Conservation (phyloP, 345 rosid species). For the Cardamine occulta region DNA sequence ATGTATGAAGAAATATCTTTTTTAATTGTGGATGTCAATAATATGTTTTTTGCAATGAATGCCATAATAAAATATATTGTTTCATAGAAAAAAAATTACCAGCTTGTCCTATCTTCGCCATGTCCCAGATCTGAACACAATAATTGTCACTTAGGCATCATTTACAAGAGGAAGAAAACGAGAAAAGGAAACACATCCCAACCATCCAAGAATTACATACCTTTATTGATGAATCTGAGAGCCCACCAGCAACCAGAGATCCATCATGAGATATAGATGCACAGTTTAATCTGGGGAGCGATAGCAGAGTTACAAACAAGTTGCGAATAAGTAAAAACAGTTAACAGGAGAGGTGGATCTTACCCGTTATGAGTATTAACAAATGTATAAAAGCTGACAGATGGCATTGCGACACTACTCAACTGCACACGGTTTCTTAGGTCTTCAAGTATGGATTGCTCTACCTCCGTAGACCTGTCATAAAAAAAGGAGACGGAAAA, state of each 20-base stretch:
- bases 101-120: slow-evolving; percentile 89
- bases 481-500: background rate
- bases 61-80: background rate
- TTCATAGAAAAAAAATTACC: slow-evolving; percentile 52
- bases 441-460: slow-evolving; percentile 93
- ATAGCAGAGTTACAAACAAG: slow-evolving; percentile 22
- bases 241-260: slow-evolving; percentile 93
- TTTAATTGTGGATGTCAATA: background rate
- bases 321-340: slow-evolving; percentile 16
- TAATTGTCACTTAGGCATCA: slow-evolving; percentile 39
- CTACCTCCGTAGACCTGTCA: slow-evolving; percentile 79
- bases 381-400: slow-evolving; percentile 94
- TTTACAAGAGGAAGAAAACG: background rate
- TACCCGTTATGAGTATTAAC: slow-evolving; percentile 92
- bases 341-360: slow-evolving; percentile 27
- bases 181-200: slow-evolving; percentile 22
- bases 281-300: slow-evolving; percentile 68
- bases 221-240: slow-evolving; percentile 96
- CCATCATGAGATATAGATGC: slow-evolving; percentile 97
- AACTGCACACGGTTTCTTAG: slow-evolving; percentile 92
- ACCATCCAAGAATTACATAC: slow-evolving; percentile 39
- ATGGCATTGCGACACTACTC: slow-evolving; percentile 78
- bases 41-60: slow-evolving; percentile 7
- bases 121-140: slow-evolving; percentile 86
- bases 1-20: background rate